A percentile compares a stretch with the other conserved stretches of the same genome.
Evolutionary conservation across 331 rosid species (phyloP).

Genomic region (Saraca asoca): DNA sequence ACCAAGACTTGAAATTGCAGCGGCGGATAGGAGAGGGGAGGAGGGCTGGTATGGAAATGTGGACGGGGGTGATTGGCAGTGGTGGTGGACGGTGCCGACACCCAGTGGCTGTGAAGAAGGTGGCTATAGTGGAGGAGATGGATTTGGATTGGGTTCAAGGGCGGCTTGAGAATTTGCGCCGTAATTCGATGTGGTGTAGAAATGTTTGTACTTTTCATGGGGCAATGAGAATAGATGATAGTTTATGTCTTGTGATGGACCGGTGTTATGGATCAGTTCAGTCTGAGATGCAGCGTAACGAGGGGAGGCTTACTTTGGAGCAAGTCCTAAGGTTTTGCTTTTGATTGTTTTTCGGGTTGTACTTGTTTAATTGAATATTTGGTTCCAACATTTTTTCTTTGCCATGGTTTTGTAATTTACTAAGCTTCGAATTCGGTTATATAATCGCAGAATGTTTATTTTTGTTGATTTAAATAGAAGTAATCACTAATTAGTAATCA

Average conservation of each 20-base stretch:
- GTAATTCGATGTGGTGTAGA: slow-evolving; percentile 80
- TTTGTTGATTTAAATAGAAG: background rate
- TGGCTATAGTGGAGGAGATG: slow-evolving; percentile 45
- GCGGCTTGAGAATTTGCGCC: slow-evolving; percentile 60
- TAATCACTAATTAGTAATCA: background rate
- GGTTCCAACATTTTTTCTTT: background rate
- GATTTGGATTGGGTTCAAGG: slow-evolving; percentile 59
- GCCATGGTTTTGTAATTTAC: background rate
- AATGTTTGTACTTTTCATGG: slow-evolving; percentile 80
- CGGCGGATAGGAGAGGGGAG: slow-evolving; percentile 58
- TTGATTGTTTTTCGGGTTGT: background rate
- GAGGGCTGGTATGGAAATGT: slow-evolving; percentile 56
- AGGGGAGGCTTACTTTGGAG: slow-evolving; percentile 78
- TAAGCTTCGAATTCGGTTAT: background rate
- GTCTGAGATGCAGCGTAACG: slow-evolving; percentile 71
- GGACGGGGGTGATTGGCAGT: slow-evolving; percentile 58
- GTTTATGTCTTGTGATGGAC: slow-evolving; percentile 68
- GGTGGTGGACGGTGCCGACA: slow-evolving; percentile 58
- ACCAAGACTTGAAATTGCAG: slow-evolving; percentile 53
- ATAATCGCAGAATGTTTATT: background rate
- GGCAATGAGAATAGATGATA: slow-evolving; percentile 46
- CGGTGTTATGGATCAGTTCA: slow-evolving; percentile 68
- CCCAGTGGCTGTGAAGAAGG: slow-evolving; percentile 65
- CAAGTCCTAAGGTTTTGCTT: slow-evolving; percentile 67
- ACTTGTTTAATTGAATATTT: background rate